A percentile compares a stretch with the other conserved stretches of the same genome.
Conservation (phyloP, 2,329 filamentous ascomycete species). For the Didymellaceae sp. region DNA sequence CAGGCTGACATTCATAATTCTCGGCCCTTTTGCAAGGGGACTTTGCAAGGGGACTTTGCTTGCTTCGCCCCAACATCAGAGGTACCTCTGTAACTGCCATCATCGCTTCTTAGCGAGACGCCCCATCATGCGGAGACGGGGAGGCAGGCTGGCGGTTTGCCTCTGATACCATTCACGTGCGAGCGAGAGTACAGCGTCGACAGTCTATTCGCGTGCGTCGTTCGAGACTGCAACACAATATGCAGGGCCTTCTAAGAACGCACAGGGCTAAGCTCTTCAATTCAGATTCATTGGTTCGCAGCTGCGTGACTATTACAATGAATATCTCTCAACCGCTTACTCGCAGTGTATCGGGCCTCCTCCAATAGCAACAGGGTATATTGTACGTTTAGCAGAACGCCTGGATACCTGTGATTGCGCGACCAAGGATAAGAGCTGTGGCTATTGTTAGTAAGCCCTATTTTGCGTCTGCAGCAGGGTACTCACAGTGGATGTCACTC, state of each 20-base stretch:
- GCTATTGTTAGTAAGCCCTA: conserved; percentile 37
- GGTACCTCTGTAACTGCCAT: conserved; percentile 17
- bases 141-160: conserved; percentile 24
- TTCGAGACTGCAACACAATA: background rate
- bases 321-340: background rate
- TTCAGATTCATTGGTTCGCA: conserved; percentile 1
- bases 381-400: conserved; percentile 68
- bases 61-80: conserved; percentile 25
- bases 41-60: too few species aligned
- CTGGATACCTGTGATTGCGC: conserved; percentile 70
- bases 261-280: background rate
- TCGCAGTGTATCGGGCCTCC: too few species aligned
- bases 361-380: background rate
- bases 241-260: conserved; percentile 3
- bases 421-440: conserved; percentile 57
- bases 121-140: conserved; percentile 19
- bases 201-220: conserved; percentile 19
- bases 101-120: conserved; percentile 10
- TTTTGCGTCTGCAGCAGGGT: background rate
- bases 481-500: conserved; percentile 94
- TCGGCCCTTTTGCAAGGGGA: conserved; percentile 1
- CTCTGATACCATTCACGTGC: conserved; percentile 29
- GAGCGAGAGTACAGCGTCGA: conserved; percentile 18
- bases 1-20: conserved; percentile 32
- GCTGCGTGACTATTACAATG: background rate